A percentile compares a stretch with the other conserved stretches of the same genome.
Evolutionary conservation across 129 eudicot species (phyloP).

Genomic region (Escallonia rubra): DNA sequence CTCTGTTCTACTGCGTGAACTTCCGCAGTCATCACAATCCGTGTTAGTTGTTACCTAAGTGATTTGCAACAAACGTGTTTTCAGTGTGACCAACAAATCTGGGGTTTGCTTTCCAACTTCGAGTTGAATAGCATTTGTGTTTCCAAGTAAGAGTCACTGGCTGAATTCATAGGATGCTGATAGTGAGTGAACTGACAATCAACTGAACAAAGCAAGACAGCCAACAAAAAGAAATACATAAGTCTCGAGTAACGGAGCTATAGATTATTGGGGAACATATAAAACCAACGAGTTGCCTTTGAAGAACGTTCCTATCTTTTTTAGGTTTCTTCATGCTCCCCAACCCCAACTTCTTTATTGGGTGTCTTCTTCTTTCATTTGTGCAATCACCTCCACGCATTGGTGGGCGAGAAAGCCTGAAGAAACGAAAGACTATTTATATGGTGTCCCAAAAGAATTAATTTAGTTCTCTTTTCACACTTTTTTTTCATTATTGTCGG

Average conservation of each 20-base stretch:
- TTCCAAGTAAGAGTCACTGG: neutral
- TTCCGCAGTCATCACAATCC: no score
- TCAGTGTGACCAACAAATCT: no score
- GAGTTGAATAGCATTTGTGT: neutral
- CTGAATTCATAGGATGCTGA: constrained; percentile 1
- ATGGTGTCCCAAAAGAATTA: neutral
- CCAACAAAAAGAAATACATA: neutral
- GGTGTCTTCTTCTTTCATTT: neutral
- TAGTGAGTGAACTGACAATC: neutral
- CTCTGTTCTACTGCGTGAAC: no score
- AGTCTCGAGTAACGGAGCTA: neutral
- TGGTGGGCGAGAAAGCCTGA: constrained; percentile 19
- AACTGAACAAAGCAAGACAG: neutral
- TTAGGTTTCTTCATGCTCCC: constrained; percentile 7
- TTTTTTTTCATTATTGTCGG: neutral
- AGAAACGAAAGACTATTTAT: neutral
- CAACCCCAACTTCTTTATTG: constrained; percentile 5
- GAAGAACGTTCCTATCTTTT: constrained; percentile 16
- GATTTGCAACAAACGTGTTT: no score
- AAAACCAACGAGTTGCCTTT: constrained; percentile 14
- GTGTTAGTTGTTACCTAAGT: no score
- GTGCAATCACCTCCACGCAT: constrained; percentile 3
- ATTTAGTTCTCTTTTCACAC: neutral
- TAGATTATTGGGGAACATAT: constrained; percentile 2
- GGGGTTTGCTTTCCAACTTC: neutral